Percentiles rank a stretch among this genome's conserved stretches.
Conservation (phyloP, 108 stramenopile species). For the Cyclotella atomus region DNA sequence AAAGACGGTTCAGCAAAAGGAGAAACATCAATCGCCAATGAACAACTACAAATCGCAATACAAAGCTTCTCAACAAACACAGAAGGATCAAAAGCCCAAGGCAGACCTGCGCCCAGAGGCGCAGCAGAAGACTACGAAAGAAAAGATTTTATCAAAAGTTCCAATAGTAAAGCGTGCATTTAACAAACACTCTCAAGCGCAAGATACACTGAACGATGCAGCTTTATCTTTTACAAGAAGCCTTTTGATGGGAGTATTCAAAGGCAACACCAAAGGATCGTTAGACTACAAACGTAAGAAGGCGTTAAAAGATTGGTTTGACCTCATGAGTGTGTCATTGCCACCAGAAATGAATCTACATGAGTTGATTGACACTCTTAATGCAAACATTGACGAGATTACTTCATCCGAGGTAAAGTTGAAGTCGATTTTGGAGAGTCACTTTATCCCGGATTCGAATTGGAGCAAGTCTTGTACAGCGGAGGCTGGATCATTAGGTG, state of each 20-base stretch:
- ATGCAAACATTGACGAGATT: conserved; percentile 22
- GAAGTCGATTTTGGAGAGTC: conserved; percentile 22
- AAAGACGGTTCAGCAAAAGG: not conserved
- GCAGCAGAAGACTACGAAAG: conserved; percentile 18
- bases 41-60: conserved; percentile 32
- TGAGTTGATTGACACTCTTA: conserved; percentile 40
- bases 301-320: conserved; percentile 42
- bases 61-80: not conserved
- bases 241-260: conserved; percentile 35
- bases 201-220: conserved; percentile 41
- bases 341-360: conserved; percentile 47
- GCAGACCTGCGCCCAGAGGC: conserved; percentile 38
- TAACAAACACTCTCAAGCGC: conserved; percentile 22
- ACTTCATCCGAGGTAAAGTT: conserved; percentile 23
- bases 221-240: conserved; percentile 39
- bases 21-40: conserved; percentile 16
- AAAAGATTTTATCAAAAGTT: conserved; percentile 27
- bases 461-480: conserved; percentile 35
- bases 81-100: not conserved
- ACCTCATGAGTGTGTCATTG: conserved; percentile 37
- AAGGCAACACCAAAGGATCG: conserved; percentile 15
- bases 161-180: conserved; percentile 36
- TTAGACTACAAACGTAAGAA: conserved; percentile 36
- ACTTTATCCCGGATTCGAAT: conserved; percentile 23
- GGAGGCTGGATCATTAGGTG: conserved; percentile 7